Evolutionary conservation across 257 asterid genomes (phyloP).

Genomic region (Mentha longifolia): DNA sequence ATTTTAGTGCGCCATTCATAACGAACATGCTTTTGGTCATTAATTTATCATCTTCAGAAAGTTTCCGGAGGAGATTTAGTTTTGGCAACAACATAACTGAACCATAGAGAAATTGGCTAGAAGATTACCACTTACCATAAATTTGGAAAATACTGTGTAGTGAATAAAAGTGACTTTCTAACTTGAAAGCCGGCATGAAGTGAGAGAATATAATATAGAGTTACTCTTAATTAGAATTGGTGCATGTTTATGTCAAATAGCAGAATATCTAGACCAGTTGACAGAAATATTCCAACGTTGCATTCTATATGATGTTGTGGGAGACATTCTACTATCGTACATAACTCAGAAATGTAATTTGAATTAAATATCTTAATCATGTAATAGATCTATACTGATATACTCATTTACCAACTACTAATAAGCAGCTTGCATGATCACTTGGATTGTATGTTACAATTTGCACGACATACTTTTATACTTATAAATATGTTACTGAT

Average conservation of each 20-base stretch:
- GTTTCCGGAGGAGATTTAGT: no score
- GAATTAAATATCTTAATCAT: no score
- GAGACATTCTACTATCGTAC: no score
- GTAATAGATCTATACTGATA: no score
- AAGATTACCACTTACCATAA: neutral
- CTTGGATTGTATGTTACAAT: neutral
- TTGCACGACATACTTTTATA: neutral
- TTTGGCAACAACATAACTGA: no score
- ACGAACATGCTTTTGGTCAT: neutral
- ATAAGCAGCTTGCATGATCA: neutral
- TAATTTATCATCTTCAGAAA: no score
- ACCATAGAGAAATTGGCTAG: neutral
- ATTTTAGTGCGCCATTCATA: neutral
- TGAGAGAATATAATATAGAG: neutral
- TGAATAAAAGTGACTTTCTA: no score
- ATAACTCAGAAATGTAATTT: no score
- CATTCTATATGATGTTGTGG: neutral
- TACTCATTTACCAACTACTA: no score
- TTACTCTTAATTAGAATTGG: neutral
- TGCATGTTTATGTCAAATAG: neutral
- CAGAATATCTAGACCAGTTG: neutral
- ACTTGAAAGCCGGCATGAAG: neutral
- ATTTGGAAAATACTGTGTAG: neutral
- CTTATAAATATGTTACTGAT: neutral
- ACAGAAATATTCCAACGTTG: no score